These are phyloP conservation scores for Agaricus bisporus DNA, from an alignment of 768 basidiomycete species.

Conservation along the genomic window DNA sequence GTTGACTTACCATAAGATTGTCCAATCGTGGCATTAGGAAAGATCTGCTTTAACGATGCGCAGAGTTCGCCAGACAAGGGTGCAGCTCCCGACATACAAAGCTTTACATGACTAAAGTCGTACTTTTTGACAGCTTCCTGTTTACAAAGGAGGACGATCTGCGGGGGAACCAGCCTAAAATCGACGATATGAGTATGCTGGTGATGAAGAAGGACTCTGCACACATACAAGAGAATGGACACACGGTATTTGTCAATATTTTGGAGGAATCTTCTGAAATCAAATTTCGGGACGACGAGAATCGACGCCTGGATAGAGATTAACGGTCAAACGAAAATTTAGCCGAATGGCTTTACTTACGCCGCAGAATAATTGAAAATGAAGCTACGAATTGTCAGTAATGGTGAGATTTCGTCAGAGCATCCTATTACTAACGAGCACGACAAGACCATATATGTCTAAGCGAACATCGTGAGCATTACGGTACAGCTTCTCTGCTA, in stretches of 20 bases:
- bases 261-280: slow-evolving; percentile 45
- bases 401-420: neutral
- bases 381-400: slow-evolving; percentile 30
- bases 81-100: slow-evolving; percentile 54
- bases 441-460: slow-evolving; percentile 60
- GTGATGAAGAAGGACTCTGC: no score
- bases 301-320: slow-evolving; percentile 36
- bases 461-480: neutral
- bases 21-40: slow-evolving; percentile 57
- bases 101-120: slow-evolving; percentile 47
- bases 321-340: neutral
- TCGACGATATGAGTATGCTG: neutral
- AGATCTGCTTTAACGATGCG: slow-evolving; percentile 32
- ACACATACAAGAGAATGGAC: slow-evolving; percentile 48
- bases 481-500: no score
- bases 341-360: slow-evolving; percentile 22
- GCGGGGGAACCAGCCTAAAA: slow-evolving; percentile 56
- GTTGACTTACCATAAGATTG: slow-evolving; percentile 50
- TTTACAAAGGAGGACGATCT: slow-evolving; percentile 65
- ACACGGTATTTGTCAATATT: slow-evolving; percentile 50
- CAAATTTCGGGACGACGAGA: slow-evolving; percentile 64
- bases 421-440: slow-evolving; percentile 35
- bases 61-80: slow-evolving; percentile 56
- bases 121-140: slow-evolving; percentile 45
- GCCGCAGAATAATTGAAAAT: slow-evolving; percentile 47